Percentiles rank a stretch among this genome's conserved stretches.
Conservation (phyloP, 257 asterid genomes). For the Rhazya stricta region DNA sequence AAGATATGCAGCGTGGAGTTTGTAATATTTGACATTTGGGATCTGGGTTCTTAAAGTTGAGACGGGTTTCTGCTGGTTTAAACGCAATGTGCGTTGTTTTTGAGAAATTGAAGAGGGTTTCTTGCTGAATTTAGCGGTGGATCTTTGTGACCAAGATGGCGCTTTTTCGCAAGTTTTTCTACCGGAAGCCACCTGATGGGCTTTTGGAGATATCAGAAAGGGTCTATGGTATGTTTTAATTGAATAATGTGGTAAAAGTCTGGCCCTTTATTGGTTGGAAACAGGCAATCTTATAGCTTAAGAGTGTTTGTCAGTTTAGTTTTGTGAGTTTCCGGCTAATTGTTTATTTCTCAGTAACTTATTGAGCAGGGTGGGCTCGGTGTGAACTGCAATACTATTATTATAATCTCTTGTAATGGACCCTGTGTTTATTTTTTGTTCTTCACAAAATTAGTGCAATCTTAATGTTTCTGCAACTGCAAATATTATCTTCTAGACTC, state of each 20-base stretch:
- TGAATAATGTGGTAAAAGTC: neutral
- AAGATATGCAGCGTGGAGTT: neutral
- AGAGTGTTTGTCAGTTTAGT: neutral
- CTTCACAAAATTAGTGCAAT: neutral
- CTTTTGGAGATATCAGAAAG: constrained; percentile 33
- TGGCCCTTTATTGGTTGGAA: neutral
- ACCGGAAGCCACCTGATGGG: constrained; percentile 32
- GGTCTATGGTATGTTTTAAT: constrained; percentile 28
- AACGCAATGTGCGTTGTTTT: constrained; percentile 14
- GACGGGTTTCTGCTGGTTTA: constrained; percentile 1
- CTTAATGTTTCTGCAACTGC: neutral
- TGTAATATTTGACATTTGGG: neutral
- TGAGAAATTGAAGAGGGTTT: neutral
- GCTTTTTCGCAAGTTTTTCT: constrained; percentile 28
- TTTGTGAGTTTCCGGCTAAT: neutral
- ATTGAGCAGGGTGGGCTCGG: neutral
- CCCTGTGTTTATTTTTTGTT: neutral
- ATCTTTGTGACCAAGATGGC: constrained; percentile 24
- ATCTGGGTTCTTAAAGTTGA: constrained; percentile 7
- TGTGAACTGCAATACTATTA: neutral
- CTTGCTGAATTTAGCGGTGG: constrained; percentile 8
- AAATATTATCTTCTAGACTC: neutral
- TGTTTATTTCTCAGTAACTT: neutral
- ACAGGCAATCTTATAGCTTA: neutral
- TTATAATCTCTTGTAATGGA: too few relatives aligned